Evolutionary conservation across 768 basidiomycete genomes (phyloP), one percentile per base, ranked within the genome.

Genomic region (Amylocystis lapponica): DNA sequence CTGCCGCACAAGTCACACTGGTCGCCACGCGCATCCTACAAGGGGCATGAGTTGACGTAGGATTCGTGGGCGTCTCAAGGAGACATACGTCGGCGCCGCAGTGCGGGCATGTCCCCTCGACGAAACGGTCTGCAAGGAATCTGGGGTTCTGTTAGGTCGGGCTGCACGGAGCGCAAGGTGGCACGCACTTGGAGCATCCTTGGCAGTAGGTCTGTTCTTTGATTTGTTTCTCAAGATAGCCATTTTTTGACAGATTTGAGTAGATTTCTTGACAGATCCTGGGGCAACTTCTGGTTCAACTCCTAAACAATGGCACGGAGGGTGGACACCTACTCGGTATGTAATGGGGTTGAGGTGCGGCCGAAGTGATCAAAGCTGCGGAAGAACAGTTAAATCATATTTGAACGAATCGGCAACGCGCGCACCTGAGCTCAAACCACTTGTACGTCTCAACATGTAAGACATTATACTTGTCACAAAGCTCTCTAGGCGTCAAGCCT

Each of bases 41-140:
- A 4, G 23, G 7, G n/a, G 16, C 17, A 12, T 36, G 36, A 46
- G 33, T 13, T 4, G 23, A 16, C n/a, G n/a, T n/a, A n/a, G n/a
- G n/a, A n/a, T n/a, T n/a, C n/a, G n/a, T n/a, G n/a, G n/a, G n/a
- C n/a, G 35, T 22, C 8, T 17, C 4, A 20, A 23, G 23, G 19
- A 12, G 11, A 56, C 75, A 52, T 47, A 87, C 87, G 46, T 92
- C 85, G 50, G 82, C 92, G 36, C 75, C 77, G 59, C 96, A 98
- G 64, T 96, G 76, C 1, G 96, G 96, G 60, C 96, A 99, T 26
- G 79, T 90, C n/a, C 96, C 96, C 64, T 98, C 95, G 0, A 98
- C 94, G 65, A 86, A 98, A 42, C 96, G 85, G 66, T 99, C 96
- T 16, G 96, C 96, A 27, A 99, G 67, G 68, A 96, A 99, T 54